These are phyloP conservation scores for Pseudofabraea citricarpa DNA, from an alignment of 2,329 filamentous ascomycete species.

Conservation along the genomic window DNA sequence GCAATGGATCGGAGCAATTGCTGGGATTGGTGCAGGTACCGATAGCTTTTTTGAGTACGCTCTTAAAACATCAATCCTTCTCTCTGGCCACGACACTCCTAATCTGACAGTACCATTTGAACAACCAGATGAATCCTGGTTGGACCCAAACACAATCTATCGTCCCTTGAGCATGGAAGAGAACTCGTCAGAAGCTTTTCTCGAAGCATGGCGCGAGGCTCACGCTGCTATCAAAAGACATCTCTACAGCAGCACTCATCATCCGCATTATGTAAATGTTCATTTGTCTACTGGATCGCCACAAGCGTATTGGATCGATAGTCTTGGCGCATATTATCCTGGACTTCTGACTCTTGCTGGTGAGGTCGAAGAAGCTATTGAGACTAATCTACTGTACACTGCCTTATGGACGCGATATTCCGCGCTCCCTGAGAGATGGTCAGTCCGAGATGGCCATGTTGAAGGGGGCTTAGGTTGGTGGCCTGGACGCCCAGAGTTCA, in stretches of 20 bases:
- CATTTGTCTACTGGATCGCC: constrained; percentile 85
- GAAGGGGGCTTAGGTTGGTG: constrained; percentile 91
- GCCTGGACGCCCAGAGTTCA: constrained; percentile 92
- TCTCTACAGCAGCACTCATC: constrained; percentile 78
- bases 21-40: constrained; percentile 93
- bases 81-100: constrained; percentile 67
- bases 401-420: constrained; percentile 93
- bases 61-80: constrained; percentile 84
- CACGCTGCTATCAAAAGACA: constrained; percentile 86
- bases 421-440: constrained; percentile 94
- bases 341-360: constrained; percentile 82
- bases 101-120: constrained; percentile 35
- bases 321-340: constrained; percentile 90
- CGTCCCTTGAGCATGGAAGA: constrained; percentile 56
- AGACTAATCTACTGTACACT: constrained; percentile 84
- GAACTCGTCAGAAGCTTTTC: constrained; percentile 72
- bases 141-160: constrained; percentile 62
- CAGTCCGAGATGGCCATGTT: constrained; percentile 74
- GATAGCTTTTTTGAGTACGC: constrained; percentile 99
- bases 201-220: constrained; percentile 78
- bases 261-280: constrained; percentile 89
- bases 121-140: constrained; percentile 33
- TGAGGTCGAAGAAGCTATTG: constrained; percentile 84
- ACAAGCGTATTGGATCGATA: constrained; percentile 92
- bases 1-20: constrained; percentile 80